Percentiles rank a stretch among this genome's conserved stretches.
phyloP scores from a whole-genome alignment of 805 yeast genomes.

The Starmerella sirachaensis region DNA sequence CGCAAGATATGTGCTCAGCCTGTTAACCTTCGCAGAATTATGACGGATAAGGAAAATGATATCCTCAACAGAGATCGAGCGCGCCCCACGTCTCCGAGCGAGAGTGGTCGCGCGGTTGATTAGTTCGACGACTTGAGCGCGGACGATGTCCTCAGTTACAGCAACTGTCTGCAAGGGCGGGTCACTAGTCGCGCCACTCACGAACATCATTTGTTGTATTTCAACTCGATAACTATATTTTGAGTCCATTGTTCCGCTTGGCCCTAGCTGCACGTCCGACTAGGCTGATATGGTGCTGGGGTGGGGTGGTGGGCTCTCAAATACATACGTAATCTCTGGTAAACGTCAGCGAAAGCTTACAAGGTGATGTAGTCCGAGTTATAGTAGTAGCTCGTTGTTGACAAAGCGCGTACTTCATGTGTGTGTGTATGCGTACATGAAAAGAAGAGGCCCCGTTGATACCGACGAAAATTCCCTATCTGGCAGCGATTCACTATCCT shows the following conservation, averaged over 20 bases:
- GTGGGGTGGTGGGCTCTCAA: too few relatives aligned
- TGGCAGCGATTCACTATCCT: too few relatives aligned
- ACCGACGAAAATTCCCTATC: too few relatives aligned
- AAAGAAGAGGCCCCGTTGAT: too few relatives aligned
- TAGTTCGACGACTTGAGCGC: slow-evolving; percentile 87
- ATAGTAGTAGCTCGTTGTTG: too few relatives aligned
- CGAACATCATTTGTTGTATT: slow-evolving; percentile 98
- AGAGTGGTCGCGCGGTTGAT: slow-evolving; percentile 61
- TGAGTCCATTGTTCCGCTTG: slow-evolving; percentile 15
- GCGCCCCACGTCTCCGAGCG: slow-evolving; percentile 68
- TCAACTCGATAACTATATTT: slow-evolving; percentile 70
- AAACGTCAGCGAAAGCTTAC: too few relatives aligned
- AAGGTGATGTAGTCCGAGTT: too few relatives aligned
- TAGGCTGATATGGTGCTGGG: too few relatives aligned
- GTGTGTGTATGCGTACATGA: too few relatives aligned
- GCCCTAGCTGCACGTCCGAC: too few relatives aligned
- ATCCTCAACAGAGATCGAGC: slow-evolving; percentile 82
- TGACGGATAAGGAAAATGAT: slow-evolving; percentile 84
- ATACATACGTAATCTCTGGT: too few relatives aligned
- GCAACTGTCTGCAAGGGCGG: slow-evolving; percentile 87
- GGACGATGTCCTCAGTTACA: slow-evolving; percentile 87
- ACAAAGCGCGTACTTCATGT: too few relatives aligned
- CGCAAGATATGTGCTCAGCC: slow-evolving; percentile 78
- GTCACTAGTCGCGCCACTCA: slow-evolving; percentile 86
- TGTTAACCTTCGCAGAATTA: slow-evolving; percentile 84